phyloP scores from a whole-genome alignment of 805 yeast species.

The Cyberlindnera petersonii region DNA sequence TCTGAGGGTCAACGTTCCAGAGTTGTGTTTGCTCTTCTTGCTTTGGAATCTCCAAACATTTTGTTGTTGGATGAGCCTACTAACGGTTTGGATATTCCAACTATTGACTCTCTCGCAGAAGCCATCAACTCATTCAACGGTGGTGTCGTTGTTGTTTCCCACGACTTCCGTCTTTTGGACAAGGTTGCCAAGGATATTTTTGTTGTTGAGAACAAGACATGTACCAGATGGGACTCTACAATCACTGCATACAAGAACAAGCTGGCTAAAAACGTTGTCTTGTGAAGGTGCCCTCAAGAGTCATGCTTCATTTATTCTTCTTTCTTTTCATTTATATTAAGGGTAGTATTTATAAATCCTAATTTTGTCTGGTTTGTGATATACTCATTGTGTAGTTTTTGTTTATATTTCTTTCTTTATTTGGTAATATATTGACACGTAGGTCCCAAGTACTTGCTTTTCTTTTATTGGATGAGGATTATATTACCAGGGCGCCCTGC shows the following conservation, averaged over 20 bases:
- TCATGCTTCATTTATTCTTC: slow-evolving; percentile 2
- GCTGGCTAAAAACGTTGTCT: slow-evolving; percentile 86
- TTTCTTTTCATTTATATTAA: slow-evolving; percentile 1
- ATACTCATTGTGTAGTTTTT: slow-evolving; percentile 1
- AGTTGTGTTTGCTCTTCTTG: slow-evolving; percentile 94
- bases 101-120: slow-evolving; percentile 95
- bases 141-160: slow-evolving; percentile 98
- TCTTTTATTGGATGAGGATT: too few relatives aligned
- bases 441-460: slow-evolving; percentile 1
- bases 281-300: too few relatives aligned
- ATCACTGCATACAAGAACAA: slow-evolving; percentile 91
- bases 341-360: not conserved
- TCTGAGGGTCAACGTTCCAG: slow-evolving; percentile 99
- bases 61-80: slow-evolving; percentile 98
- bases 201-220: slow-evolving; percentile 93
- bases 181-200: slow-evolving; percentile 96
- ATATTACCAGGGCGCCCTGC: too few relatives aligned
- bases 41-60: slow-evolving; percentile 93
- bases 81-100: slow-evolving; percentile 97
- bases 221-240: slow-evolving; percentile 93
- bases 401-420: not conserved
- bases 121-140: slow-evolving; percentile 94
- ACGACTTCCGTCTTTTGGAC: slow-evolving; percentile 96
- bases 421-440: too few relatives aligned
- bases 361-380: slow-evolving; percentile 3